phyloP scores from a whole-genome alignment of 352 stramenopile species.

The Blastocystis sp. region DNA sequence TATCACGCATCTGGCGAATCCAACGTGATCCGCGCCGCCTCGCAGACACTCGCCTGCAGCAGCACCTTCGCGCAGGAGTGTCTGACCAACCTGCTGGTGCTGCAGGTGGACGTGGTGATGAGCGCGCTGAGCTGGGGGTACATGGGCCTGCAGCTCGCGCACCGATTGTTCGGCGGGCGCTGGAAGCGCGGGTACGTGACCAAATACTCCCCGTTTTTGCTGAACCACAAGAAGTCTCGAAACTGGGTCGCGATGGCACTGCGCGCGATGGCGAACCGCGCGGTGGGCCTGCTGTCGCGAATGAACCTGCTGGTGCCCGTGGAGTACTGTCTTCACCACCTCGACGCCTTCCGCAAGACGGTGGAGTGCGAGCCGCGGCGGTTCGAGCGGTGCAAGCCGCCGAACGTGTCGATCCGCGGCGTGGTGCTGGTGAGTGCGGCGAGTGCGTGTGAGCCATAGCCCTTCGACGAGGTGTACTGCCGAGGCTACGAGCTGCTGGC shows the following conservation, averaged over 20 bases:
- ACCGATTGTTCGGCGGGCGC: not conserved
- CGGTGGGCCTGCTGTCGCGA: not conserved
- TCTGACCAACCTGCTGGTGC: conserved; percentile 2
- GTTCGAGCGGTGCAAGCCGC: not conserved
- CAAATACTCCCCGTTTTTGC: conserved; percentile 20
- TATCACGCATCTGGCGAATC: not conserved
- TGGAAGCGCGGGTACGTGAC: not conserved
- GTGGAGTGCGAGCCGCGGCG: not conserved
- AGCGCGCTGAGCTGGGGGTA: not conserved
- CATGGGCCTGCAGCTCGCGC: not conserved
- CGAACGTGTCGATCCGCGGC: conserved; percentile 2
- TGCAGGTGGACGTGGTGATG: not conserved
- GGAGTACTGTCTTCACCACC: not conserved
- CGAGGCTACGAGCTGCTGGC: not conserved
- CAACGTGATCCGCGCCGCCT: not conserved
- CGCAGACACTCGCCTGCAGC: not conserved
- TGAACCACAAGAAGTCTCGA: not conserved
- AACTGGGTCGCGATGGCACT: not conserved
- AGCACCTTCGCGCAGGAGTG: not conserved
- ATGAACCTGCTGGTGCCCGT: not conserved
- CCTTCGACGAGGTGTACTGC: conserved; percentile 2
- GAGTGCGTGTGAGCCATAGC: not conserved
- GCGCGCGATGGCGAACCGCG: not conserved
- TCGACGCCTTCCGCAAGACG: not conserved
- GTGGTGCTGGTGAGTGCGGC: not conserved